phyloP scores from a whole-genome alignment of 2,329 filamentous ascomycete genomes.

The Penicillium paneum region DNA sequence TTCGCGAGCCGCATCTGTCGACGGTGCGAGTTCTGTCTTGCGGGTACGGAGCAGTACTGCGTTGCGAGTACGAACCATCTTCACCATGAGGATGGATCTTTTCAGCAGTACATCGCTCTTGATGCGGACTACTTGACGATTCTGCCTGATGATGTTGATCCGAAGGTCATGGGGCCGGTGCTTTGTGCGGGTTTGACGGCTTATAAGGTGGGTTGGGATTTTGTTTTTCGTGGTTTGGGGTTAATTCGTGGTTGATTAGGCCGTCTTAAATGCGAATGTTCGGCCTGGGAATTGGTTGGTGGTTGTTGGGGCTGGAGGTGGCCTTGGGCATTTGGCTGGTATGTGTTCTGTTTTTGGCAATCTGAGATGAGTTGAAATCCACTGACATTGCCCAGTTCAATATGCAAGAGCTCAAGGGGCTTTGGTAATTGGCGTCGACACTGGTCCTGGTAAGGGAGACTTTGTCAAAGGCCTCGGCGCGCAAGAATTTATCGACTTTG shows the following conservation, averaged over 20 bases:
- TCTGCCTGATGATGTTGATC: conserved; percentile 44
- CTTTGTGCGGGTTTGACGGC: conserved; percentile 47
- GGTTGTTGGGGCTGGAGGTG: conserved; percentile 48
- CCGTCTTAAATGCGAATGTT: conserved; percentile 43
- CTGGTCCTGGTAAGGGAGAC: conserved; percentile 37
- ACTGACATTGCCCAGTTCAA: conserved; percentile 32
- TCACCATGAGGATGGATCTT: conserved; percentile 48
- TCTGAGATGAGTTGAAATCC: neutral
- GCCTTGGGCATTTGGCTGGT: conserved; percentile 47
- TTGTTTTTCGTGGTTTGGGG: no score
- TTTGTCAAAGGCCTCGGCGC: conserved; percentile 43
- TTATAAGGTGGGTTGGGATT: conserved; percentile 36
- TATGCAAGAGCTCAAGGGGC: conserved; percentile 45
- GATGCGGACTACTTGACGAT: conserved; percentile 46
- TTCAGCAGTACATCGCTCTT: conserved; percentile 46
- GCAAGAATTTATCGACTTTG: conserved; percentile 43
- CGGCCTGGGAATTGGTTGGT: conserved; percentile 43
- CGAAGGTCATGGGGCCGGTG: conserved; percentile 41
- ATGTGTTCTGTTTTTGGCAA: conserved; percentile 2
- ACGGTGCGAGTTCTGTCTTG: conserved; percentile 45
- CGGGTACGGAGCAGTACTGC: conserved; percentile 43
- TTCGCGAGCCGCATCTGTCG: conserved; percentile 45
- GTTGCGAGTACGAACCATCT: conserved; percentile 44
- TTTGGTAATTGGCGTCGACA: conserved; percentile 44
- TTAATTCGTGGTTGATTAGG: conserved; percentile 24